Evolutionary conservation across 805 yeast genomes (phyloP), one percentile per base, ranked within the genome.

Genomic region (Ogataea methanolica): DNA sequence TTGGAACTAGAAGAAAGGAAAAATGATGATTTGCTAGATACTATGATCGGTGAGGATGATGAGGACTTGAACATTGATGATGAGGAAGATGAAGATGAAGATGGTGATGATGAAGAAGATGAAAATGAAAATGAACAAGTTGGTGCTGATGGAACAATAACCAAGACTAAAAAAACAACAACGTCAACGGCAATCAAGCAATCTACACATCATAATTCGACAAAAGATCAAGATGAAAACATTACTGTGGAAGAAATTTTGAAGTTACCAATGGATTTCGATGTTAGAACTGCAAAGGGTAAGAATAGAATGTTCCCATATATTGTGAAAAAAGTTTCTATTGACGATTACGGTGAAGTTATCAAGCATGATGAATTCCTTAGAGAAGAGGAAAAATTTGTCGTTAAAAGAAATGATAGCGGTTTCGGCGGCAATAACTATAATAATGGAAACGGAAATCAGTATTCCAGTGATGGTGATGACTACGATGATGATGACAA

Each of bases 271-370:
- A 69, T 82, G 59, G 82, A 77, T 55, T 71, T 66, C 45, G 88
- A 84, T 58, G 77, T 83, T 39, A 70, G 76, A 31, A 70, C 71
- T 6, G 72, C 74, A 35, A 67, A 63, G 58, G 78, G 72, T 64
- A 77, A 60, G 65, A 74, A 72, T 63, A 78, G 74, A 39, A 84
- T 86, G 87, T 94, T 92, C 60, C 98, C 96, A 12, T 85, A 71
- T 55, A 69, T 79, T 36, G 75, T 78, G 1, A 76, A 73, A 31
- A 78, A 79, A 55, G 69, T 76, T 22, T 80, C 85, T 54, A 69
- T 75, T 41, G 98, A 94, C 61, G 97, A 92, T 54, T 94, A 92
- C 63, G 99, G 99, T 31, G 83, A 80, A 47, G 67, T 83, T 2
- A 82, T 91, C 19, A 82, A 84, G 51, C 75, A 76, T 39, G 78